phyloP scores from a whole-genome alignment of 148 eudicot genomes.

The Chenopodium formosanum region DNA sequence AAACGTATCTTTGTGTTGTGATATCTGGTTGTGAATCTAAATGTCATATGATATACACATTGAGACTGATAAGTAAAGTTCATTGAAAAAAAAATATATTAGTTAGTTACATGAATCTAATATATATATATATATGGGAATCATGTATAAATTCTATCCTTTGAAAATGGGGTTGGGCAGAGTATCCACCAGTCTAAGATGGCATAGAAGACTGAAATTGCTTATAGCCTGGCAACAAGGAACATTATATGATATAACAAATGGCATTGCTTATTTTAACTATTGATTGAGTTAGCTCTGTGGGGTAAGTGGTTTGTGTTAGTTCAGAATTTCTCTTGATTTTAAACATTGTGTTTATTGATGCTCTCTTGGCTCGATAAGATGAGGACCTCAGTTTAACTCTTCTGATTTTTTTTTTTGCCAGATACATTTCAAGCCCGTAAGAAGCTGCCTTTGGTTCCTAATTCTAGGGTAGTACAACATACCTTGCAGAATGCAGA shows the following conservation, averaged over 20 bases:
- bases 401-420: slow-evolving; percentile 13
- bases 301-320: neutral
- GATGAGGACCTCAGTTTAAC: neutral
- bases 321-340: neutral
- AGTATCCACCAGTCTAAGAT: neutral
- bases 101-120: neutral
- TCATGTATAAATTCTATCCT: neutral
- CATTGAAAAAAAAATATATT: neutral
- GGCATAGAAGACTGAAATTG: neutral
- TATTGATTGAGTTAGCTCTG: neutral
- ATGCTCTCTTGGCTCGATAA: neutral
- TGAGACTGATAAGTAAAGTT: neutral
- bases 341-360: neutral
- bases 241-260: neutral
- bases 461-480: slow-evolving; percentile 37
- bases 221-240: neutral
- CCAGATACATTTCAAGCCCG: slow-evolving; percentile 62
- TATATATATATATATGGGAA: neutral
- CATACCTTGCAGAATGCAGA: slow-evolving; percentile 32
- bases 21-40: neutral
- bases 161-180: neutral
- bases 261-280: too few relatives aligned
- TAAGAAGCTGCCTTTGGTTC: slow-evolving; percentile 42
- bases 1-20: neutral
- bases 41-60: neutral